Percentiles rank a stretch among this genome's conserved stretches.
Evolutionary conservation across 2,329 filamentous ascomycete species (phyloP).

Genomic region (Nectriaceae sp.): DNA sequence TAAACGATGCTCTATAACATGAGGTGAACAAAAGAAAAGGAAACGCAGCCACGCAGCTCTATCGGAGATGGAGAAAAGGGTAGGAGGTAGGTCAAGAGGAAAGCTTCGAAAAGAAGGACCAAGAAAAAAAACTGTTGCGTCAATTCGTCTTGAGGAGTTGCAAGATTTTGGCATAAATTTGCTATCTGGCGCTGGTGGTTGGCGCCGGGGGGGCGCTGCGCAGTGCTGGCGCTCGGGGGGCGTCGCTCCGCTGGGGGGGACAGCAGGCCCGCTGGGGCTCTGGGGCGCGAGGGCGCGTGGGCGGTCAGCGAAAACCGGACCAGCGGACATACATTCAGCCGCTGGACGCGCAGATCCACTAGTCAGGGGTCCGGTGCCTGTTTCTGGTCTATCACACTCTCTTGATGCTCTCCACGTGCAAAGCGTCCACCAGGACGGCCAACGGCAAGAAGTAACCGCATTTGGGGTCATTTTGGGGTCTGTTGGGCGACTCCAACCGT

Average conservation of each 20-base stretch:
- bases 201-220: constrained; percentile 21
- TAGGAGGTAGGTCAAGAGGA: neutral
- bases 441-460: neutral
- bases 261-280: neutral
- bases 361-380: constrained; percentile 1
- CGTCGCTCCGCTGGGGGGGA: neutral
- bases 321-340: constrained; percentile 22
- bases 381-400: neutral
- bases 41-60: constrained; percentile 8
- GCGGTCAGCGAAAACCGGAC: constrained; percentile 25
- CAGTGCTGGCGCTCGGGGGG: constrained; percentile 5
- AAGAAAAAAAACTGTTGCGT: constrained; percentile 24
- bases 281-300: neutral
- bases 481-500: no score
- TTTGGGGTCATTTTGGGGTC: neutral
- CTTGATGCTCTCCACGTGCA: constrained; percentile 17
- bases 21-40: constrained; percentile 13
- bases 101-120: constrained; percentile 5
- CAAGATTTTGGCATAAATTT: constrained; percentile 31
- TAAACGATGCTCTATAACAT: constrained; percentile 17
- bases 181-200: constrained; percentile 29
- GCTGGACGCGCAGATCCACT: constrained; percentile 18
- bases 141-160: constrained; percentile 27
- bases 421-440: constrained; percentile 1
- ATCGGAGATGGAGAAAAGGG: neutral